A percentile compares a stretch with the other conserved stretches of the same genome.
phyloP scores from a whole-genome alignment of 1,284 basidiomycete species.

The Fistulina hepatica region DNA sequence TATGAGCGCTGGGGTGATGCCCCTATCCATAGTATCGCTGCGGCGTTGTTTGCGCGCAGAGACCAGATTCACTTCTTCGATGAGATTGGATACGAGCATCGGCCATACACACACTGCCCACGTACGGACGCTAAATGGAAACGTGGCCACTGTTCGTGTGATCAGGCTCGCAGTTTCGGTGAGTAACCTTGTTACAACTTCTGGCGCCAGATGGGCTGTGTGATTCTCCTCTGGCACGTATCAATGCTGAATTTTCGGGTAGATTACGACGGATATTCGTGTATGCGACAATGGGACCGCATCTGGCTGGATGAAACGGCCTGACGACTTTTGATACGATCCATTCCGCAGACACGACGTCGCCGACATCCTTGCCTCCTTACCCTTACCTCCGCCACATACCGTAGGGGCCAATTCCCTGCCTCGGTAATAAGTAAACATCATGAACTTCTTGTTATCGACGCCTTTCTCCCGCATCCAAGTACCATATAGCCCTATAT shows the following conservation, averaged over 20 bases:
- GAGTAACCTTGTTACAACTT: constrained; percentile 13
- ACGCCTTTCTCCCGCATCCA: too few relatives aligned
- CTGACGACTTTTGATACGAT: too few relatives aligned
- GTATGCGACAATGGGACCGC: constrained; percentile 15
- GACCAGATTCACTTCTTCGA: constrained; percentile 67
- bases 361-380: too few relatives aligned
- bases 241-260: not conserved
- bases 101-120: constrained; percentile 55
- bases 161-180: constrained; percentile 42
- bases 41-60: constrained; percentile 52
- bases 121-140: constrained; percentile 34
- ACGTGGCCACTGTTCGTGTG: constrained; percentile 40
- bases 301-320: too few relatives aligned
- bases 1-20: constrained; percentile 85
- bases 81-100: constrained; percentile 50
- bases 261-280: constrained; percentile 17
- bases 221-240: constrained; percentile 3
- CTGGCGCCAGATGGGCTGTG: not conserved
- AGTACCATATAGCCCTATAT: too few relatives aligned
- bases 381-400: too few relatives aligned
- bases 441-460: too few relatives aligned
- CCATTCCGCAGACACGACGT: too few relatives aligned
- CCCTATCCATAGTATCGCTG: constrained; percentile 72
- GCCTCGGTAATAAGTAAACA: too few relatives aligned
- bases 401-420: too few relatives aligned